Conservation (phyloP, 257 asterid species). For the Solanum peruvianum region DNA sequence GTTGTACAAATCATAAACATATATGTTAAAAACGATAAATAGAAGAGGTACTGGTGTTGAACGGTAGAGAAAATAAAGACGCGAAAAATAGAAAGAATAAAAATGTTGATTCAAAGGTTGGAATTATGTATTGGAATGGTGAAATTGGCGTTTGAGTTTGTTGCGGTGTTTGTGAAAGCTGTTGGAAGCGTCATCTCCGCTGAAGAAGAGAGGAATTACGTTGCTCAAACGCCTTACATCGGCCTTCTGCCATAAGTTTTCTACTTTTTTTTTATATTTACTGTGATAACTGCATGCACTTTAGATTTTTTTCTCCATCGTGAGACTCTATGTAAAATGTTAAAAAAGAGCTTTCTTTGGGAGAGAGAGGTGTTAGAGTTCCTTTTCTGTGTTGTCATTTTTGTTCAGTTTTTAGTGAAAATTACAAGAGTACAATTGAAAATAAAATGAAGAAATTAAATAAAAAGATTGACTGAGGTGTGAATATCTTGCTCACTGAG, state of each 20-base stretch:
- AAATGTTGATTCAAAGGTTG: slow-evolving; percentile 40
- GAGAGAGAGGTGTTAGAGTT: neutral
- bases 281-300: neutral
- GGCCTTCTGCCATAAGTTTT: slow-evolving; percentile 41
- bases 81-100: neutral
- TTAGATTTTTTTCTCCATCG: neutral
- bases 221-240: slow-evolving; percentile 23
- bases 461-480: fast-evolving
- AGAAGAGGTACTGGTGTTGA: too few relatives aligned
- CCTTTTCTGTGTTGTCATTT: neutral
- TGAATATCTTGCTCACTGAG: too few relatives aligned
- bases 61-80: neutral
- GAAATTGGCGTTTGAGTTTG: slow-evolving; percentile 30
- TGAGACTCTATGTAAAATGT: neutral
- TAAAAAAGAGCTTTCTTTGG: neutral
- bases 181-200: slow-evolving; percentile 12
- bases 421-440: too few relatives aligned
- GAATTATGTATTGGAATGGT: slow-evolving; percentile 32
- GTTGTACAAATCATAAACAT: neutral
- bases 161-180: slow-evolving; percentile 29
- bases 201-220: neutral
- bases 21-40: neutral
- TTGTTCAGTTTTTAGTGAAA: neutral
- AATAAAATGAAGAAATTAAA: too few relatives aligned
- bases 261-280: neutral